Evolutionary conservation across 176 grass and related monocot genomes (phyloP).

Genomic region (Dactylis glomerata): DNA sequence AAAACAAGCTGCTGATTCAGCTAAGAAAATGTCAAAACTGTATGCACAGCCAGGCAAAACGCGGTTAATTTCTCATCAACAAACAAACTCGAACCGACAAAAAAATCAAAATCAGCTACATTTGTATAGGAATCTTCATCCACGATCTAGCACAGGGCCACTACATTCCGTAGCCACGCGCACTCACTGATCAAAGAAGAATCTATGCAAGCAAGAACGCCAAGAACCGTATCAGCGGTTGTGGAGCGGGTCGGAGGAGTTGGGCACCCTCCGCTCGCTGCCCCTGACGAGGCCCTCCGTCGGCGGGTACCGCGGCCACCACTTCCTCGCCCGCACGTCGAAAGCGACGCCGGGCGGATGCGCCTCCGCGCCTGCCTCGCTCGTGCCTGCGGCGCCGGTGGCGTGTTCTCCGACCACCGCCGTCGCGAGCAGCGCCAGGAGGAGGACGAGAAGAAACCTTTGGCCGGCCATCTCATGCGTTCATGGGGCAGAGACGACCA

Average conservation of each 20-base stretch:
- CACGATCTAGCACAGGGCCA: neutral
- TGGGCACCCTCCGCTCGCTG: slow-evolving; percentile 75
- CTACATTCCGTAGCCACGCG: slow-evolving; percentile 26
- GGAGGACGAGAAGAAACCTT: slow-evolving; percentile 38
- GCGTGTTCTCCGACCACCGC: slow-evolving; percentile 24
- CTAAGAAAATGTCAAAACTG: neutral
- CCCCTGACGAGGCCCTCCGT: slow-evolving; percentile 45
- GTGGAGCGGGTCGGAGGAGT: slow-evolving; percentile 84
- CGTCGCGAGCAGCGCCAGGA: slow-evolving; percentile 37
- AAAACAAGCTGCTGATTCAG: neutral
- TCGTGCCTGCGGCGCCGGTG: neutral
- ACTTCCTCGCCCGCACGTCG: slow-evolving; percentile 35
- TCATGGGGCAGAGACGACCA: neutral
- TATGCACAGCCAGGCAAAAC: neutral
- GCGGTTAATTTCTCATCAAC: slow-evolving; percentile 29
- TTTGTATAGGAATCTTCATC: slow-evolving; percentile 20
- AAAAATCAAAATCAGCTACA: slow-evolving; percentile 36
- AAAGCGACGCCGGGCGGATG: slow-evolving; percentile 5
- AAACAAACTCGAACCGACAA: neutral
- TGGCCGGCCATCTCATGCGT: slow-evolving; percentile 41
- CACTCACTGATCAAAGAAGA: neutral
- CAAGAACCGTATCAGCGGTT: slow-evolving; percentile 52
- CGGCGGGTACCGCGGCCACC: slow-evolving; percentile 45
- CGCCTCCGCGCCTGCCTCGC: neutral
- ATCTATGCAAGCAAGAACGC: neutral